Evolutionary conservation across 768 basidiomycete genomes (phyloP), one percentile per base, ranked within the genome.

Genomic region (Lentinula detonsa): DNA sequence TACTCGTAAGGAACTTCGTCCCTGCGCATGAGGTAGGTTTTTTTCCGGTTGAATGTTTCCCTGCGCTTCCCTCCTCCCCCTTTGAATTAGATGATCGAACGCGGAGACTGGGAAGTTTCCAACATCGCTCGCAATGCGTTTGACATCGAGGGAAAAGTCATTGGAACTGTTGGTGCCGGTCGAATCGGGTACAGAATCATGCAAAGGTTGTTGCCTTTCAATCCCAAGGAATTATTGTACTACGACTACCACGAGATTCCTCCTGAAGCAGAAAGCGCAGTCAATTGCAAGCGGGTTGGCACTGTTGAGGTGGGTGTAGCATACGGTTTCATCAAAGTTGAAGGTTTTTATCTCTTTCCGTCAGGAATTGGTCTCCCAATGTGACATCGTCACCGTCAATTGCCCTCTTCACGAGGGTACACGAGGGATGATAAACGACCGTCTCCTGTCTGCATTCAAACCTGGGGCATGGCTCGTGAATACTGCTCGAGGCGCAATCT

Each of bases 391-490:
- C 61, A 91, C 91, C n/a, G 83, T 95, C 73, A 93, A 93, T 78
- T 87, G 85, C 72, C 91, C 91, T 35, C 80, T 95, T 35, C 92
- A 95, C 77, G 92, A 94, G 70, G 86, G 85, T 31, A 94, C 93
- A 42, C 78, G 78, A 46, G 89, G 88, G 23, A 83, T 95, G 53
- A 80, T 95, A 69, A 91, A 93, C 77, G 80, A 83, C 40, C 90
- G 93, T 40, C 86, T 93, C 43, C 78, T 95, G 65, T 82, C 83
- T 71, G 88, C 91, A 75, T 89, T 95, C 83, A 96, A 96, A 82
- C 87, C 89, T 71, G 93, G 92, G 52, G 84, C 93, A 15, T 94
- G 90, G 89, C 84, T 95, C 68, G 88, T 96, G 69, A 96, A 96
- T 83, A 93, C 92, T 33, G 91, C 92, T 54, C 91, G 93, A 65